phyloP scores from a whole-genome alignment of 768 basidiomycete species.

The Tricholoma matsutake region DNA sequence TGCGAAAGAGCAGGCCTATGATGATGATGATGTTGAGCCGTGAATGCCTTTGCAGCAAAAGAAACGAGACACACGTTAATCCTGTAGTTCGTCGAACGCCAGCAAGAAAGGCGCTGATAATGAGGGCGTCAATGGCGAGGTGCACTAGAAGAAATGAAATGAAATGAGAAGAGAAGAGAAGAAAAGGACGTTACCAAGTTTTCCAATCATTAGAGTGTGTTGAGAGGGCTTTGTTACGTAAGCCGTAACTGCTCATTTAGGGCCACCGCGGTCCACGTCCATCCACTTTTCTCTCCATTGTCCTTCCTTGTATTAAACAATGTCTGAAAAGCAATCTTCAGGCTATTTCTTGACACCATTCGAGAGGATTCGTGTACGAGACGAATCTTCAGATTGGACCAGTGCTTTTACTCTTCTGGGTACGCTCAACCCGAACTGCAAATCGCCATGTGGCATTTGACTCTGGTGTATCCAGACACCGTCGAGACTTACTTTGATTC shows the following conservation, averaged over 20 bases:
- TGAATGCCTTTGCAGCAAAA: neutral
- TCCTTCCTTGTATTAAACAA: conserved; percentile 15
- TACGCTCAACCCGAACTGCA: conserved; percentile 30
- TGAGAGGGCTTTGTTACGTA: conserved; percentile 14
- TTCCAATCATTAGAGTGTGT: conserved; percentile 55
- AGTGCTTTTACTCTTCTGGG: conserved; percentile 86
- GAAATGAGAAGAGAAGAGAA: neutral
- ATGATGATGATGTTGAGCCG: conserved; percentile 2
- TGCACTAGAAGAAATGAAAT: conserved; percentile 41
- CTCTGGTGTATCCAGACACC: conserved; percentile 57
- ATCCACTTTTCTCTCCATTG: conserved; percentile 5
- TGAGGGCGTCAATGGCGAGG: conserved; percentile 71
- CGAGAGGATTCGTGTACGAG: conserved; percentile 71
- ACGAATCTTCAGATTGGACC: conserved; percentile 74
- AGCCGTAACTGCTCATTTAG: conserved; percentile 3
- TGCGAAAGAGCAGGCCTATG: conserved; percentile 69
- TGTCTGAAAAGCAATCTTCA: conserved; percentile 44
- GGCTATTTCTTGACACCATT: conserved; percentile 68
- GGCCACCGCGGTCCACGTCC: conserved; percentile 5
- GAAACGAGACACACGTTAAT: conserved; percentile 66
- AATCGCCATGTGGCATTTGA: conserved; percentile 23
- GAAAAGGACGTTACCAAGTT: conserved; percentile 40
- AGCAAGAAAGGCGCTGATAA: conserved; percentile 79
- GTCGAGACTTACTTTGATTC: conserved; percentile 96
- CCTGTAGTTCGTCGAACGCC: conserved; percentile 84